Base-by-base conservation (phyloP, 2,329 filamentous ascomycete genomes). In the Coniochaeta hoffmannii region DNA sequence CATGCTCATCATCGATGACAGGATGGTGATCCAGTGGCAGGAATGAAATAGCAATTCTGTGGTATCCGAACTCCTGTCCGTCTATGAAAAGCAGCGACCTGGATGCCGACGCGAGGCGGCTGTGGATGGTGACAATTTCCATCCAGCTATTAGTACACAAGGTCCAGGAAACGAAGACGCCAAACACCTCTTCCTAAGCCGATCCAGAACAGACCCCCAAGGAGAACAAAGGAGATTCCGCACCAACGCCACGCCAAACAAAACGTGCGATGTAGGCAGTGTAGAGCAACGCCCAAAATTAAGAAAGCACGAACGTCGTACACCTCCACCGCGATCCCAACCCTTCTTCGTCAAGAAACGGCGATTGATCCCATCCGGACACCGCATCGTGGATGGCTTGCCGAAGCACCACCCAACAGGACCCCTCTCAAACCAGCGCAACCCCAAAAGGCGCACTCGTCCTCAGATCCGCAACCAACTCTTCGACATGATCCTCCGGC, bases 391-490 rank as follows among this genome's bases (percentile, higher is more conserved):
- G n/a, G n/a, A n/a, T n/a, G n/a, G n/a, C n/a, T n/a, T n/a, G n/a
- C n/a, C n/a, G n/a, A n/a, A n/a, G 15, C 26, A 34, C 3, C 26
- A 32, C 26, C 10, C 49, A 19, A 12, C 22, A 24, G 30, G 11
- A 35, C 19, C 36, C 32, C 31, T 50, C 31, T 50, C 44, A 53
- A n/a, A 53, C 15, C 50, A 53, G 22, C 30, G 34, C 53, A 24
- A 17, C 53, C 9, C 82, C 84, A 71, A 89, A 89, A 0, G 89
- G 86, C 32, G 86, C 83, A 61, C 84, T 88, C 68, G 89, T 89
- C 61, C 86, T 84, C 63, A 97, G 73, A 70, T 97, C 90, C 68
- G 88, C 85, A 54, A 96, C 89, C 57, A 96, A 77, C 63, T 92
- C 89, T 59, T 92, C 88, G 26, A 95, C 89, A 65, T 51, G 31